phyloP scores from a whole-genome alignment of 2,329 filamentous ascomycete genomes.

The Colletotrichum chlorophyti region DNA sequence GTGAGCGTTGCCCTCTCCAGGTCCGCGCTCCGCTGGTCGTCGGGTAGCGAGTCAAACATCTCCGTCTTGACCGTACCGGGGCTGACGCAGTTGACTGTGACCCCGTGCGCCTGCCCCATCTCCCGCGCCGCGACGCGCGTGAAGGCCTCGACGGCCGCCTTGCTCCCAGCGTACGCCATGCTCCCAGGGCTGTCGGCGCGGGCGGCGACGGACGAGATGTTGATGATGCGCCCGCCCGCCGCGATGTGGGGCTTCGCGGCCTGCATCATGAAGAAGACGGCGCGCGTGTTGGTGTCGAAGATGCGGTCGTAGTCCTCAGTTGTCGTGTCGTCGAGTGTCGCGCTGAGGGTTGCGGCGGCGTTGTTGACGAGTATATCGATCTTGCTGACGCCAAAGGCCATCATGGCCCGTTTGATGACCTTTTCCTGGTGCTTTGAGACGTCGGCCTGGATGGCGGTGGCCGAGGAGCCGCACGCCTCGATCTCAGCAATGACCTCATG shows the following conservation, averaged over 20 bases:
- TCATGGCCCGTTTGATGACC: slow-evolving; percentile 29
- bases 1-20: slow-evolving; percentile 27
- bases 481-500: slow-evolving; percentile 32
- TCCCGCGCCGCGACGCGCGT: slow-evolving; percentile 30
- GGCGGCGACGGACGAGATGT: slow-evolving; percentile 31
- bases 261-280: slow-evolving; percentile 31
- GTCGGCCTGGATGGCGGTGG: slow-evolving; percentile 31
- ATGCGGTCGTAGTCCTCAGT: slow-evolving; percentile 30
- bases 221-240: slow-evolving; percentile 31
- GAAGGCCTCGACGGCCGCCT: slow-evolving; percentile 30
- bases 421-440: slow-evolving; percentile 31
- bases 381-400: slow-evolving; percentile 30
- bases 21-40: slow-evolving; percentile 26
- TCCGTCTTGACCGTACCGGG: slow-evolving; percentile 30
- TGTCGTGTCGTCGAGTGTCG: slow-evolving; percentile 28
- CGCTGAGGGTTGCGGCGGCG: slow-evolving; percentile 28
- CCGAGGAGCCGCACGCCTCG: slow-evolving; percentile 32
- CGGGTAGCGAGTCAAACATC: slow-evolving; percentile 27
- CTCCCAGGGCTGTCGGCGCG: slow-evolving; percentile 25
- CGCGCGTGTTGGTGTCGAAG: slow-evolving; percentile 29
- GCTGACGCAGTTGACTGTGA: slow-evolving; percentile 31
- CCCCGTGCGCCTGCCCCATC: slow-evolving; percentile 27
- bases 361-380: slow-evolving; percentile 32
- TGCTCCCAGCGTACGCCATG: slow-evolving; percentile 31
- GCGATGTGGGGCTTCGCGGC: slow-evolving; percentile 29